These are phyloP conservation scores for Russula foetens DNA, from an alignment of 768 basidiomycete genomes.

Conservation along the genomic window DNA sequence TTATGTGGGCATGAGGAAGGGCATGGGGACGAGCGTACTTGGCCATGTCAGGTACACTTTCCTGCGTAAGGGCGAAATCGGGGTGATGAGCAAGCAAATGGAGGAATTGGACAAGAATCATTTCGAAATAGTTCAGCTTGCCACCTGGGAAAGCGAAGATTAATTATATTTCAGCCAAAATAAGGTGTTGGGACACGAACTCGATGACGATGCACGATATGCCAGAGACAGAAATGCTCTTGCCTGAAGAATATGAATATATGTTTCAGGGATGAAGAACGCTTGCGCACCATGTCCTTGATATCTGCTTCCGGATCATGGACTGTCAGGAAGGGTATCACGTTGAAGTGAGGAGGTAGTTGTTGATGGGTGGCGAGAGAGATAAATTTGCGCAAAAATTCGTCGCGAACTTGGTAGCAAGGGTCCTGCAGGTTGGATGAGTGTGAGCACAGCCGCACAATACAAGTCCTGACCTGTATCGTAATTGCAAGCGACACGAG, in stretches of 20 bases:
- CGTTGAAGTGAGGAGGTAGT: constrained; percentile 65
- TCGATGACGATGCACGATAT: constrained; percentile 11
- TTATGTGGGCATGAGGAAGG: not conserved
- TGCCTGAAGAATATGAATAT: constrained; percentile 1
- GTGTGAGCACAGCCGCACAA: not conserved
- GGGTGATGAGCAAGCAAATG: constrained; percentile 92
- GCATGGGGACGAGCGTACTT: constrained; percentile 44
- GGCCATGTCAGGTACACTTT: constrained; percentile 68
- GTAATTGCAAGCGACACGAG: constrained; percentile 67
- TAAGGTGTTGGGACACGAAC: not conserved
- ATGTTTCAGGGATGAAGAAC: not conserved
- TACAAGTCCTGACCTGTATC: constrained; percentile 51
- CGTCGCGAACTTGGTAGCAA: constrained; percentile 76
- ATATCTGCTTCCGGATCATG: constrained; percentile 88
- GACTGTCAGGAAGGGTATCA: constrained; percentile 81
- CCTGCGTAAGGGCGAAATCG: constrained; percentile 65
- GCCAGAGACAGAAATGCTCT: constrained; percentile 15
- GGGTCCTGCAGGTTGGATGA: constrained; percentile 51
- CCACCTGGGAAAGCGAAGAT: constrained; percentile 31
- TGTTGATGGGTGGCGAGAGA: constrained; percentile 54
- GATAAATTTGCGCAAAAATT: constrained; percentile 70
- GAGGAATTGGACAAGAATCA: constrained; percentile 77
- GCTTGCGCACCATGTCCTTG: constrained; percentile 45
- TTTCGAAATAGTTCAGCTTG: constrained; percentile 63
- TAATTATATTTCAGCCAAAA: not conserved